Evolutionary conservation across 148 eudicot species (phyloP).

Genomic region (Arctostaphylos glauca): DNA sequence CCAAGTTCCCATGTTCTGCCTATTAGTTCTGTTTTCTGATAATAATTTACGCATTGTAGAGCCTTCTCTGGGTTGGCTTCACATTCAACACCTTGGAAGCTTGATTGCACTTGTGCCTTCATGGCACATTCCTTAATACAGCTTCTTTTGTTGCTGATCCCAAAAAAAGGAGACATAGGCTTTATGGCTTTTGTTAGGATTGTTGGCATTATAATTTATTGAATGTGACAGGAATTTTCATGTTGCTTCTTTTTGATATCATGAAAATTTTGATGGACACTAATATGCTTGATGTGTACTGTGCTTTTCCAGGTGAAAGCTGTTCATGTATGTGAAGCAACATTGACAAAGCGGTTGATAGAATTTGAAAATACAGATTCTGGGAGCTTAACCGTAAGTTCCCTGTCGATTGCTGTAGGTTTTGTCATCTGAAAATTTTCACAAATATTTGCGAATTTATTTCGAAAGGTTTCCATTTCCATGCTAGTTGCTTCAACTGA

Average conservation of each 20-base stretch:
- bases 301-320: conserved; percentile 25
- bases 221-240: not conserved
- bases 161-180: not conserved
- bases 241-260: not conserved
- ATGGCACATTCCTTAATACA: not conserved
- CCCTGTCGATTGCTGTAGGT: not conserved
- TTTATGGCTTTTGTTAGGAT: not conserved
- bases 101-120: not conserved
- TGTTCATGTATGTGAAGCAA: conserved; percentile 65
- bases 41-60: not conserved
- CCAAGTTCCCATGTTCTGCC: not conserved
- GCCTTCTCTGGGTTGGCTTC: not conserved
- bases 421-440: not conserved
- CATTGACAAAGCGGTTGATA: conserved; percentile 51
- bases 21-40: not conserved
- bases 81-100: conserved; percentile 1
- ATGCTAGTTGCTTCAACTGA: not conserved
- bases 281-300: conserved; percentile 1
- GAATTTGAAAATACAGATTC: conserved; percentile 56
- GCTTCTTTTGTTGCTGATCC: not conserved
- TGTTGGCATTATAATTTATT: not conserved
- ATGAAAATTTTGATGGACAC: not conserved
- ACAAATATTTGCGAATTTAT: not conserved
- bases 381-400: conserved; percentile 48
- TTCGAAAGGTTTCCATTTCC: not conserved